Base-by-base conservation (phyloP, 192 early-diverging fungal species). In the Entophlyctis luteolus region DNA sequence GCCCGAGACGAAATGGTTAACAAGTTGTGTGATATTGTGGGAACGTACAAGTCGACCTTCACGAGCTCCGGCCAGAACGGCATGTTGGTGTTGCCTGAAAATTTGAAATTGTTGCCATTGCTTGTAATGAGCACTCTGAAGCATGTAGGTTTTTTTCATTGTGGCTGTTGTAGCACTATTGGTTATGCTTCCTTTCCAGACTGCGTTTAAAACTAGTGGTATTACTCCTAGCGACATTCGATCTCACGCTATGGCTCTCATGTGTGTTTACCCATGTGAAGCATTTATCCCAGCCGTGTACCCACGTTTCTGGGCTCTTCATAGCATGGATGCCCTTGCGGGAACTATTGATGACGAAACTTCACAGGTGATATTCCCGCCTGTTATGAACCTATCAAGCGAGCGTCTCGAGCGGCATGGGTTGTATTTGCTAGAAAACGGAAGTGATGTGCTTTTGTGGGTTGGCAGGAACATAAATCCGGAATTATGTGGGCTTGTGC, bases 1-100 rank as follows among this genome's bases (percentile, higher is more conserved):
- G 95, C 94, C 6, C 83, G 96, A 33, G 94, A 97, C 58, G 93
- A 93, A 0, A 80, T 98, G 62, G 83, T 88, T 42, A 88, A 90
- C 78, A 95, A 94, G 76, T 68, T 87, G 0, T 77, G 86, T 28
- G 96, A 98, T 67, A 88, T 98, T n/a, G 72, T 98, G 31, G 87
- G 84, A 22, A 89, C 90, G 4, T 97, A 94, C 81, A 95, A 95
- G 79, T 78, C 85, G 8, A 79, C 86, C 48, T 89, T 93, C 47
- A 89, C 88, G 2, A 84, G 83, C 3, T 81, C 85, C 0, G 89
- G 91, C 2, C 87, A 93, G 4, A 82, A 90, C 0, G 86, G 84
- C 48, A 92, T 95, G 68, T 72, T 98, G 23, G 81, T 92, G 73
- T 77, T 89, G 28, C 88, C 91, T 18, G 90, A 91, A 27, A 91